phyloP scores from a whole-genome alignment of 768 basidiomycete genomes.

The Rickenella mellea region DNA sequence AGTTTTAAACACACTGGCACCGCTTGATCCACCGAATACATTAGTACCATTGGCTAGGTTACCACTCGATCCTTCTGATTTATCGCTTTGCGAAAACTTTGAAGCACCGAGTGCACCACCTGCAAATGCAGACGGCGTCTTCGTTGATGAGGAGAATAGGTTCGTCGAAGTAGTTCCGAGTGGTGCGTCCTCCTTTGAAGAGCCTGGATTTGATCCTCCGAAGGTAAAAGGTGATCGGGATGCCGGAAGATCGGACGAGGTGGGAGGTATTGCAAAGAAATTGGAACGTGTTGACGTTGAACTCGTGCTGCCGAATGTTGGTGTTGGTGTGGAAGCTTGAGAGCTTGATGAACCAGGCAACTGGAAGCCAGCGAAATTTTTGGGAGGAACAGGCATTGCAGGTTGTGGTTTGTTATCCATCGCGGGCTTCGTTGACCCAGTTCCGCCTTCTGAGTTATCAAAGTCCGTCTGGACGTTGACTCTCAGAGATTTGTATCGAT shows the following conservation, averaged over 20 bases:
- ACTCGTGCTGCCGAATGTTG: conserved; percentile 4
- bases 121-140: conserved; percentile 1
- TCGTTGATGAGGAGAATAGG: not conserved
- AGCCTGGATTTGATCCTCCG: not conserved
- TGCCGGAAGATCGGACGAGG: conserved; percentile 4
- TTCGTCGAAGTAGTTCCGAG: too few species aligned
- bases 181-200: too few species aligned
- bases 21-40: too few species aligned
- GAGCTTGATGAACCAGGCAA: conserved; percentile 19
- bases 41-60: too few species aligned
- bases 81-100: conserved; percentile 17
- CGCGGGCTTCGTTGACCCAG: too few species aligned
- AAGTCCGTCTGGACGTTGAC: conserved; percentile 46
- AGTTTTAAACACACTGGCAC: too few species aligned
- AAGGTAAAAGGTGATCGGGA: conserved; percentile 8
- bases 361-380: conserved; percentile 25
- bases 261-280: conserved; percentile 2
- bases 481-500: conserved; percentile 51
- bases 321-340: conserved; percentile 13
- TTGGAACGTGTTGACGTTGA: conserved; percentile 10
- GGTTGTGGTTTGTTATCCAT: conserved; percentile 4
- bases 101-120: not conserved
- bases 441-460: conserved; percentile 22
- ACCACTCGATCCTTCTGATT: too few species aligned
- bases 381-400: conserved; percentile 28